These are phyloP conservation scores for Solanum commersonii DNA, from an alignment of 257 asterid genomes.

Conservation along the genomic window DNA sequence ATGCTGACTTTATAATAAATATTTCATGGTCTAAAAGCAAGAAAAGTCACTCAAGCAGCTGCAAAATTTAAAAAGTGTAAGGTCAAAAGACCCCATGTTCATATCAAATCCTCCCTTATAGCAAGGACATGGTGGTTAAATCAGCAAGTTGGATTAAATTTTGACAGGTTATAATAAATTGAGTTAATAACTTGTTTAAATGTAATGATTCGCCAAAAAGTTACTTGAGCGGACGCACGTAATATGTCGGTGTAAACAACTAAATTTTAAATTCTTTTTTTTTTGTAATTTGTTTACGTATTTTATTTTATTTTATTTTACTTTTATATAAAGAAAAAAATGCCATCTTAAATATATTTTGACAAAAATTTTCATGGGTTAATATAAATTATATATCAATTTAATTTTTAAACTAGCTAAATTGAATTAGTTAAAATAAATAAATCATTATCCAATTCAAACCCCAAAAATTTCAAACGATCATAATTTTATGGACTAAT, in stretches of 20 bases:
- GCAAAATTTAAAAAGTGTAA: background rate
- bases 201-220: background rate
- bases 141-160: background rate
- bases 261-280: background rate
- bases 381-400: background rate
- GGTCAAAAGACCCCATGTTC: background rate
- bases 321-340: no score
- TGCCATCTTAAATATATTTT: background rate
- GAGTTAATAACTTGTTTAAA: background rate
- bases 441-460: background rate
- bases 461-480: accelerated
- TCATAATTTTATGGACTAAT: background rate
- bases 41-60: background rate
- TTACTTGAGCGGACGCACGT: accelerated
- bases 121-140: background rate
- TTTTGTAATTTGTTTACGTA: background rate
- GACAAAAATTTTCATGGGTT: background rate
- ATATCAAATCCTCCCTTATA: background rate
- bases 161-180: background rate
- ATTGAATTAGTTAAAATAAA: background rate
- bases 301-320: background rate
- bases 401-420: background rate
- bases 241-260: no score
- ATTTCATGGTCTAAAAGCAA: background rate
- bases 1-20: background rate